phyloP scores from a whole-genome alignment of 2,329 filamentous ascomycete genomes.

The Amauroascus niger region DNA sequence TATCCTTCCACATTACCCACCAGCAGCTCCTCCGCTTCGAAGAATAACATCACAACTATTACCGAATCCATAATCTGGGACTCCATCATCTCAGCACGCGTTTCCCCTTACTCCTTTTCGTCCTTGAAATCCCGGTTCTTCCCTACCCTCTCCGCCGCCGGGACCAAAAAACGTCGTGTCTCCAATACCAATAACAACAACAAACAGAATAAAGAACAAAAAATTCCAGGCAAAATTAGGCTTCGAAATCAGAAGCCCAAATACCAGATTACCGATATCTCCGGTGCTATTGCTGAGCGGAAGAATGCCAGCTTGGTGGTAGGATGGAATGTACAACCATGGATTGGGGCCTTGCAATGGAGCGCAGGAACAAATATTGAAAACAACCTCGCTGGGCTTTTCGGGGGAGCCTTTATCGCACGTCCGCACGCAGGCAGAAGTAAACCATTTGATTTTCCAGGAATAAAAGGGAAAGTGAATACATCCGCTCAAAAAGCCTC shows the following conservation, averaged over 20 bases:
- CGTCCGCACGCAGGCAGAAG: slow-evolving; percentile 43
- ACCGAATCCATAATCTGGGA: slow-evolving; percentile 37
- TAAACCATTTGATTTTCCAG: slow-evolving; percentile 47
- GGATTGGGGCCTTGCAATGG: slow-evolving; percentile 86
- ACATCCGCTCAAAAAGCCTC: not conserved
- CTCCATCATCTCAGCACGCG: slow-evolving; percentile 67
- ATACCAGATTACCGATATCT: slow-evolving; percentile 91
- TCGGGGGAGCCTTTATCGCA: slow-evolving; percentile 43
- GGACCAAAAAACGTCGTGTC: slow-evolving; percentile 18
- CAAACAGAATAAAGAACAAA: slow-evolving; percentile 17
- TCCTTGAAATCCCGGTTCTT: slow-evolving; percentile 31
- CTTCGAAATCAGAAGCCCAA: slow-evolving; percentile 83
- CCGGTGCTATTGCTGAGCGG: slow-evolving; percentile 63
- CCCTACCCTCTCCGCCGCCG: slow-evolving; percentile 23
- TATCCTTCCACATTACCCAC: slow-evolving; percentile 41
- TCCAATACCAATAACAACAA: slow-evolving; percentile 14
- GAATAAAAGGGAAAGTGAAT: slow-evolving; percentile 41
- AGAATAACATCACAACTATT: slow-evolving; percentile 31
- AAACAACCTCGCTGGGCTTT: slow-evolving; percentile 17
- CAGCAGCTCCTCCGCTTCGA: slow-evolving; percentile 24
- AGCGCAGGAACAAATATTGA: slow-evolving; percentile 41
- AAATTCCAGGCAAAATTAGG: slow-evolving; percentile 53
- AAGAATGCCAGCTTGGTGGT: slow-evolving; percentile 67
- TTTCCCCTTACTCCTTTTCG: slow-evolving; percentile 35
- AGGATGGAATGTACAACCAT: slow-evolving; percentile 96